These are phyloP conservation scores for Coleophoma crateriformis DNA, from an alignment of 2,329 filamentous ascomycete genomes.

Conservation along the genomic window DNA sequence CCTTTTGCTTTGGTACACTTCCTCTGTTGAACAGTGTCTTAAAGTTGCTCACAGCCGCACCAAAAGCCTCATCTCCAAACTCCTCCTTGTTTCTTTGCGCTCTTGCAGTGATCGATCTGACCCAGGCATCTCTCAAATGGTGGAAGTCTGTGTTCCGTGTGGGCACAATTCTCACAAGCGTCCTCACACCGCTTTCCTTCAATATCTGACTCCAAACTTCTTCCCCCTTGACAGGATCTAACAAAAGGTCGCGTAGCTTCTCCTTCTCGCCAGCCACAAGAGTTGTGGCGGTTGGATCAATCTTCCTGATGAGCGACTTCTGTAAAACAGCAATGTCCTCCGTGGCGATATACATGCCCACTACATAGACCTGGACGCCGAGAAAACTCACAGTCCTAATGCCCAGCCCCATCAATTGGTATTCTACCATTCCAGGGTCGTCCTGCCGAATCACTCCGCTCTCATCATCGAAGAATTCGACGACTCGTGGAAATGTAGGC, in stretches of 20 bases:
- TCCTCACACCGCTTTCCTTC: constrained; percentile 61
- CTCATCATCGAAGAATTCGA: constrained; percentile 21
- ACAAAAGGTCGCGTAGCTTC: constrained; percentile 59
- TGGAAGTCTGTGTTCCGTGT: constrained; percentile 93
- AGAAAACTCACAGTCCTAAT: constrained; percentile 88
- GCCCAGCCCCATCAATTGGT: constrained; percentile 83
- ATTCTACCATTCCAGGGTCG: constrained; percentile 48
- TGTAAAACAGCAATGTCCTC: constrained; percentile 79
- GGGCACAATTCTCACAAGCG: constrained; percentile 76
- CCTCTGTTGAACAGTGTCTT: constrained; percentile 76
- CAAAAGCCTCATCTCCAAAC: constrained; percentile 70
- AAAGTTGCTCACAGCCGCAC: constrained; percentile 68
- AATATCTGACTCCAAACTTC: constrained; percentile 71
- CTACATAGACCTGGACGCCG: constrained; percentile 87
- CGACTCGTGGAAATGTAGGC: constrained; percentile 22
- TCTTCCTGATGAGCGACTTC: constrained; percentile 65
- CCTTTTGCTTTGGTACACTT: constrained; percentile 73
- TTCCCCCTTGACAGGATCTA: constrained; percentile 65
- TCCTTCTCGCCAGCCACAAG: constrained; percentile 80
- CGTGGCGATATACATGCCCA: constrained; percentile 86
- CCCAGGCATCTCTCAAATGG: constrained; percentile 87
- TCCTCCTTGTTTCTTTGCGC: constrained; percentile 52
- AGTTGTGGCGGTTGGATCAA: constrained; percentile 75
- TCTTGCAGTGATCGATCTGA: constrained; percentile 74
- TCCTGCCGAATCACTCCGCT: constrained; percentile 3